Evolutionary conservation across 805 yeast genomes (phyloP).

Genomic region (Candida pseudofarinosa): DNA sequence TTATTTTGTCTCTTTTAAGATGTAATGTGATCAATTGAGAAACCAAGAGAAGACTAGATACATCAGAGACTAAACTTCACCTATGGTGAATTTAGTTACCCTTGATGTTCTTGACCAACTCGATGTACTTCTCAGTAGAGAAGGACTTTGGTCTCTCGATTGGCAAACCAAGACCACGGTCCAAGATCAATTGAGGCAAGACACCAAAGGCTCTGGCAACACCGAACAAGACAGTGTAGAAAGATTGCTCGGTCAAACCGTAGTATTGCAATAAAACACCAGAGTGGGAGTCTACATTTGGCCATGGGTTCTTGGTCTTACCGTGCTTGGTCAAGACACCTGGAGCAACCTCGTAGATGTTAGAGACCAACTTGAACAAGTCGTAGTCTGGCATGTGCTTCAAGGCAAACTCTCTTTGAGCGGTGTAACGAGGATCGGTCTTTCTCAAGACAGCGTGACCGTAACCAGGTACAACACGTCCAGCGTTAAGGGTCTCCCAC

Average conservation of each 20-base stretch:
- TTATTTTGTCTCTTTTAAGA: background rate
- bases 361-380: conserved; percentile 62
- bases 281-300: conserved; percentile 77
- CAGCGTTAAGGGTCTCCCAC: conserved; percentile 68
- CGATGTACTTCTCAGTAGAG: conserved; percentile 89
- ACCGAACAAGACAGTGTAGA: conserved; percentile 80
- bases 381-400: conserved; percentile 59
- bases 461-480: conserved; percentile 83
- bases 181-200: conserved; percentile 74
- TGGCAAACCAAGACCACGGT: conserved; percentile 71
- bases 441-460: conserved; percentile 84
- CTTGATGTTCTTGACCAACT: conserved; percentile 56
- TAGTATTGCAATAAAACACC: conserved; percentile 78
- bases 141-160: conserved; percentile 84
- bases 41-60: background rate
- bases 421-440: conserved; percentile 78
- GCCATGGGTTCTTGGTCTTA: conserved; percentile 82
- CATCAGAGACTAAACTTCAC: background rate
- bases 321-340: conserved; percentile 73
- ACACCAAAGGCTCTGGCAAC: conserved; percentile 81
- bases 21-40: conserved; percentile 3
- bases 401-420: conserved; percentile 66
- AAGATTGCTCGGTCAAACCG: conserved; percentile 68
- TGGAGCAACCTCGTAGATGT: conserved; percentile 68
- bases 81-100: conserved; percentile 6